These are phyloP conservation scores for Coix lacrymajobi DNA, from an alignment of 176 grass and related monocot genomes.

Conservation along the genomic window DNA sequence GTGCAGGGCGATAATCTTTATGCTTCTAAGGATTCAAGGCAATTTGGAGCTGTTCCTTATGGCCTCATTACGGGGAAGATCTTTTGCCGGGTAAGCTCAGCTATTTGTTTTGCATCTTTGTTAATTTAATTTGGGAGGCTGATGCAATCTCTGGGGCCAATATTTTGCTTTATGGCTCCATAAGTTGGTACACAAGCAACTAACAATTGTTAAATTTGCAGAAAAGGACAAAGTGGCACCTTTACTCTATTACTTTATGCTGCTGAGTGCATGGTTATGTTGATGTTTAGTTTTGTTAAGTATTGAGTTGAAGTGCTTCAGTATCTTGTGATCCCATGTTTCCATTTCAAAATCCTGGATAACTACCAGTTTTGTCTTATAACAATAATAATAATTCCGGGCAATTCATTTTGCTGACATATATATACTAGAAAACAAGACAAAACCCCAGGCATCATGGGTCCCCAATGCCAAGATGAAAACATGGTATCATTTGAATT, in stretches of 20 bases:
- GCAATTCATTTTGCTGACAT: not conserved
- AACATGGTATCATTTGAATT: not conserved
- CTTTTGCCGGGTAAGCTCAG: conserved; percentile 46
- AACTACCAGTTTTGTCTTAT: not conserved
- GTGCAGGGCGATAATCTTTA: conserved; percentile 85
- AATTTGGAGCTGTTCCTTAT: conserved; percentile 69
- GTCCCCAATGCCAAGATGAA: not conserved
- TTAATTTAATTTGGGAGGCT: not conserved
- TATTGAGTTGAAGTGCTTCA: not conserved
- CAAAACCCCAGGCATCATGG: not conserved
- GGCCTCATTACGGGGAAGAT: conserved; percentile 73
- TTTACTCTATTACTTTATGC: not conserved
- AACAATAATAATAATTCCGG: not conserved
- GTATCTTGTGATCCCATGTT: not conserved
- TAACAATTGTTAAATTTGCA: not conserved
- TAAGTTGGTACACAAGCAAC: not conserved
- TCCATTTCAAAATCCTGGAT: not conserved
- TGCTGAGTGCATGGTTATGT: not conserved
- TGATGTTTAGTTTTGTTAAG: not conserved
- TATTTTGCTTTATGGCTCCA: not conserved
- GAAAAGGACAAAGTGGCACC: not conserved
- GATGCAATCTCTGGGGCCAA: not conserved
- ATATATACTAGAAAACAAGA: not conserved
- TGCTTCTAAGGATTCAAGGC: conserved; percentile 69
- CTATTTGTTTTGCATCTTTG: not conserved